Percentiles rank a stretch among this genome's conserved stretches.
Conservation (phyloP, 371 early-diverging fungal species). For the Mortierella sp. region DNA sequence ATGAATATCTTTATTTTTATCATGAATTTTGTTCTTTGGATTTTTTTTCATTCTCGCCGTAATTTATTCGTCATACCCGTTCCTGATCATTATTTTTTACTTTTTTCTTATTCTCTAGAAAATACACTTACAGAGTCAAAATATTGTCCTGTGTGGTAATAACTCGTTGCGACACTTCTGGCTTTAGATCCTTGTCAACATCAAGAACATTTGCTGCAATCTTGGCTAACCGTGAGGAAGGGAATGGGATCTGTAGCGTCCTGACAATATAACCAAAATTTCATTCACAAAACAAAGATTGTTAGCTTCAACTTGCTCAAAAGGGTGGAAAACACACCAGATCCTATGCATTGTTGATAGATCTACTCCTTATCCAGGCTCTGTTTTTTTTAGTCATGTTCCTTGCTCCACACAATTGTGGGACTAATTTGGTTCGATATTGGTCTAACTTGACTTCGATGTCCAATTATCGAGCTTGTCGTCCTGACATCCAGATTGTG, state of each 20-base stretch:
- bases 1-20: not conserved
- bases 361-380: not conserved
- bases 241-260: constrained; percentile 51
- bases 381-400: not conserved
- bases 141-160: constrained; percentile 43
- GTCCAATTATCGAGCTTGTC: too few relatives aligned
- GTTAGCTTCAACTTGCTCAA: too few relatives aligned
- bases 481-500: not conserved
- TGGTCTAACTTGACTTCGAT: too few relatives aligned
- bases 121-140: constrained; percentile 29
- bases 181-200: constrained; percentile 56
- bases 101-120: not conserved
- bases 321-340: too few relatives aligned
- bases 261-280: not conserved
- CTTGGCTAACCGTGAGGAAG: constrained; percentile 45
- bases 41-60: too few relatives aligned
- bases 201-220: constrained; percentile 53
- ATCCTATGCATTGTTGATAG: too few relatives aligned
- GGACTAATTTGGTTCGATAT: too few relatives aligned
- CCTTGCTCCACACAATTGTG: too few relatives aligned
- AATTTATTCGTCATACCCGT: not conserved
- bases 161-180: constrained; percentile 47
- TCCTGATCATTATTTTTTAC: not conserved
- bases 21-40: not conserved
- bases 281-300: not conserved